phyloP scores from a whole-genome alignment of 2,329 filamentous ascomycete species.

The Arachnomyces sp. region DNA sequence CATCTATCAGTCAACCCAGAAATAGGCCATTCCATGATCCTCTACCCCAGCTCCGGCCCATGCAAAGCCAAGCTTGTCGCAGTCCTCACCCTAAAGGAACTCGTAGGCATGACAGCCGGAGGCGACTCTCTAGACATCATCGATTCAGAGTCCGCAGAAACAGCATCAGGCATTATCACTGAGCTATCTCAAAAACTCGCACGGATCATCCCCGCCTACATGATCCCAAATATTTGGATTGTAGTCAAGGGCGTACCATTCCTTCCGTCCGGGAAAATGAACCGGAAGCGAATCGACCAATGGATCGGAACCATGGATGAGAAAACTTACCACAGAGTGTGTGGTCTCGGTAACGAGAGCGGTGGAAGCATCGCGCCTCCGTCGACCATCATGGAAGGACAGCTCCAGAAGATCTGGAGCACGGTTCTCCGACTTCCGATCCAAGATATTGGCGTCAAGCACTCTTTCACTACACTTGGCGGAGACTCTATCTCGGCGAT shows the following conservation, averaged over 20 bases:
- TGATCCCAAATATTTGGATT: slow-evolving; percentile 2
- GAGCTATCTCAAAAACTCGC: no score
- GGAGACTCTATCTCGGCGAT: slow-evolving; percentile 7
- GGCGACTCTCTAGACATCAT: no score
- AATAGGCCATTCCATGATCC: slow-evolving; percentile 28
- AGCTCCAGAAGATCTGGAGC: no score
- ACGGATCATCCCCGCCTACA: slow-evolving; percentile 28
- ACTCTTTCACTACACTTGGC: no score
- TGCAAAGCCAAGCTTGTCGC: slow-evolving; percentile 26
- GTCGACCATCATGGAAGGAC: background rate
- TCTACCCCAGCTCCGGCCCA: slow-evolving; percentile 29
- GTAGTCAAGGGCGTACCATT: background rate
- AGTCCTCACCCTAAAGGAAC: slow-evolving; percentile 24
- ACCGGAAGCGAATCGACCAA: slow-evolving; percentile 9
- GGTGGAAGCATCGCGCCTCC: slow-evolving; percentile 3
- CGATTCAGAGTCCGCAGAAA: no score
- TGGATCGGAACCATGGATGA: slow-evolving; percentile 24
- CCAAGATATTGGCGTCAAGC: no score
- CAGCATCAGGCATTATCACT: no score
- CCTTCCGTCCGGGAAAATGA: slow-evolving; percentile 3
- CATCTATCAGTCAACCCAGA: slow-evolving; percentile 24
- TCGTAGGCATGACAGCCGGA: slow-evolving; percentile 1
- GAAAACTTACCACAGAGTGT: slow-evolving; percentile 1
- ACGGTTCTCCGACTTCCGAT: no score
- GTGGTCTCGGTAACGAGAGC: slow-evolving; percentile 4